phyloP scores from a whole-genome alignment of 2,329 filamentous ascomycete species.

The Byssochlamys sp. region DNA sequence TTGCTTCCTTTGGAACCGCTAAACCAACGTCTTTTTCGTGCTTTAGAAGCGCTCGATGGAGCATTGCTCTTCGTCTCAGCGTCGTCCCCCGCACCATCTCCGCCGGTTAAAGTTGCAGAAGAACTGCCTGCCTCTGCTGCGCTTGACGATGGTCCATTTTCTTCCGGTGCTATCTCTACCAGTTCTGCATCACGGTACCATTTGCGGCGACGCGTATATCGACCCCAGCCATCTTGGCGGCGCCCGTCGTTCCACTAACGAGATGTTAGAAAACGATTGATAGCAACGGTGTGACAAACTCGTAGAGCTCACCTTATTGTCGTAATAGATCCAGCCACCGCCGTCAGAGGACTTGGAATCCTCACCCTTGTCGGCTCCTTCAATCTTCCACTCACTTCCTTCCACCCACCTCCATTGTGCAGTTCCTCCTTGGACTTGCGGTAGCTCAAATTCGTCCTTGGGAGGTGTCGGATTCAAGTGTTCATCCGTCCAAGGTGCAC shows the following conservation, averaged over 20 bases:
- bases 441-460: constrained; percentile 62
- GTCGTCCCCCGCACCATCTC: constrained; percentile 12
- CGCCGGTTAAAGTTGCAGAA: constrained; percentile 14
- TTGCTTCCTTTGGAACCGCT: constrained; percentile 18
- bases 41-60: constrained; percentile 20
- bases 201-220: constrained; percentile 84
- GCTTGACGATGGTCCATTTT: constrained; percentile 36
- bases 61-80: constrained; percentile 19
- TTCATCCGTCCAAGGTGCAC: constrained; percentile 89
- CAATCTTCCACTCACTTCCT: constrained; percentile 77
- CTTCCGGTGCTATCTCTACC: constrained; percentile 56
- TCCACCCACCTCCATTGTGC: constrained; percentile 72
- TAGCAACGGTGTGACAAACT: background rate
- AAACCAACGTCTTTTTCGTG: constrained; percentile 31
- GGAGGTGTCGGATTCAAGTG: constrained; percentile 71
- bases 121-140: constrained; percentile 22
- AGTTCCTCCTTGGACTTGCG: constrained; percentile 54
- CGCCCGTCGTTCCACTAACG: constrained; percentile 77
- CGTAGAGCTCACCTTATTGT: constrained; percentile 65
- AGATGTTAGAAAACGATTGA: constrained; percentile 3
- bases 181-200: constrained; percentile 96
- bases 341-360: constrained; percentile 41
- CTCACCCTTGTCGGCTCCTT: constrained; percentile 48
- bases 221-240: constrained; percentile 79
- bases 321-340: constrained; percentile 92